phyloP scores from a whole-genome alignment of 2,329 filamentous ascomycete species.

The Didymella keratinophila region DNA sequence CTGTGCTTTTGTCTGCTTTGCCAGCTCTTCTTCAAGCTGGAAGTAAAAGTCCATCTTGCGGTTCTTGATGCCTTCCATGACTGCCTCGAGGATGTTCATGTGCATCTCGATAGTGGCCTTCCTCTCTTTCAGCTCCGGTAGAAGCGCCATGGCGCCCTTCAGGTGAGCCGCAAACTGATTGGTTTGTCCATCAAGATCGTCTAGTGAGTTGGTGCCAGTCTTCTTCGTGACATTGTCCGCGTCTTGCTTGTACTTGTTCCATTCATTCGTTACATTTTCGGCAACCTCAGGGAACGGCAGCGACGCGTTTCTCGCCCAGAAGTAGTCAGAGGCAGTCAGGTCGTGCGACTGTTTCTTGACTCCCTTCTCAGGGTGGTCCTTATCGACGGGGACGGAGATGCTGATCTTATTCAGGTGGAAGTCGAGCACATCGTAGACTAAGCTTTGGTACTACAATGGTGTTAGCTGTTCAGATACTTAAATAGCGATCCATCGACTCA shows the following conservation, averaged over 20 bases:
- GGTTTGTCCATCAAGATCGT: slow-evolving; percentile 90
- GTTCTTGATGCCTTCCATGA: slow-evolving; percentile 86
- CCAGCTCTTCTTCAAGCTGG: slow-evolving; percentile 90
- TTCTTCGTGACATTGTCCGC: slow-evolving; percentile 93
- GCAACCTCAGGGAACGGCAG: slow-evolving; percentile 94
- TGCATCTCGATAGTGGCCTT: slow-evolving; percentile 87
- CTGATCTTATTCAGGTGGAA: slow-evolving; percentile 94
- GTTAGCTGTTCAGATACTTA: neutral
- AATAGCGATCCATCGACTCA: slow-evolving; percentile 8
- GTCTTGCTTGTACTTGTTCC: slow-evolving; percentile 95
- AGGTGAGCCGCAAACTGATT: slow-evolving; percentile 90
- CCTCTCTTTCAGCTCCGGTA: slow-evolving; percentile 90
- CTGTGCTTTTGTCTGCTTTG: slow-evolving; percentile 88
- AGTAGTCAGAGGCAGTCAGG: slow-evolving; percentile 88
- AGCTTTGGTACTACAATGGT: slow-evolving; percentile 70
- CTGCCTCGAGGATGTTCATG: slow-evolving; percentile 93
- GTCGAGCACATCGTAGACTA: slow-evolving; percentile 79
- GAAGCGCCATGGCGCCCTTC: slow-evolving; percentile 90
- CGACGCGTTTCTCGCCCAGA: slow-evolving; percentile 92
- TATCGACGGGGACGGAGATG: slow-evolving; percentile 82
- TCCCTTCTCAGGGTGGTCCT: slow-evolving; percentile 75
- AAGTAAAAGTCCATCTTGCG: slow-evolving; percentile 96
- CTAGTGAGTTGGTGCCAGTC: slow-evolving; percentile 89
- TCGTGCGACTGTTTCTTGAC: slow-evolving; percentile 90
- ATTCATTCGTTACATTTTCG: slow-evolving; percentile 92